phyloP scores from a whole-genome alignment of 208 protist species.

The Trypanosoma brucei region DNA sequence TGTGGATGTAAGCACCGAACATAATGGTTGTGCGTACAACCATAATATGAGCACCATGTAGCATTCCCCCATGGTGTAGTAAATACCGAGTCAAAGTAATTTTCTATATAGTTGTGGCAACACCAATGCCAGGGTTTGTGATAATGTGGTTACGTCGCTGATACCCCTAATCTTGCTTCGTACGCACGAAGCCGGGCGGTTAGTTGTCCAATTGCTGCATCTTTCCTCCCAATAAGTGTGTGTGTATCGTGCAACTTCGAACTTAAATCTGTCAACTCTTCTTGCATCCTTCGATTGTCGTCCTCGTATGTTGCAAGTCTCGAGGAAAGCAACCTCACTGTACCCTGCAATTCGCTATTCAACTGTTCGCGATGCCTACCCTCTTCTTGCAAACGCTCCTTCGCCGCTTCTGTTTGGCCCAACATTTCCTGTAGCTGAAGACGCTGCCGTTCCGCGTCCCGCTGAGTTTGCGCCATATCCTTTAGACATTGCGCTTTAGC shows the following conservation, averaged over 20 bases:
- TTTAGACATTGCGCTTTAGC: conserved; percentile 29
- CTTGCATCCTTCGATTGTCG: conserved; percentile 61
- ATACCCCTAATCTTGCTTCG: conserved; percentile 43
- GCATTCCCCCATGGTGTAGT: too few species aligned
- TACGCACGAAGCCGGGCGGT: conserved; percentile 77
- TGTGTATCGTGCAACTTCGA: conserved; percentile 77
- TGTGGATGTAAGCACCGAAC: too few species aligned
- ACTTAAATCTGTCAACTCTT: conserved; percentile 64
- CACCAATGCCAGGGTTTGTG: background rate
- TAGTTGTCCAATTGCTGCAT: conserved; percentile 78
- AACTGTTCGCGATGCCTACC: conserved; percentile 66
- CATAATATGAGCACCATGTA: too few species aligned
- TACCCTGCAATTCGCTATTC: conserved; percentile 78
- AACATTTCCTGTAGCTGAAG: conserved; percentile 56
- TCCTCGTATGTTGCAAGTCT: conserved; percentile 71
- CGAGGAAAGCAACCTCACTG: conserved; percentile 69
- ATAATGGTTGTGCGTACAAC: too few species aligned
- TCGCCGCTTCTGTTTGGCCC: conserved; percentile 47
- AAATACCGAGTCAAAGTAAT: too few species aligned
- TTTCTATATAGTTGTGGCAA: background rate
- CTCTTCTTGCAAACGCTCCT: conserved; percentile 63
- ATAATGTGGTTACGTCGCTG: conserved; percentile 12
- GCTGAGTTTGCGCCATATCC: conserved; percentile 44
- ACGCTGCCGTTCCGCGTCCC: conserved; percentile 41
- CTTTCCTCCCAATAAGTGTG: conserved; percentile 71